These are phyloP conservation scores for Erodium trifolium DNA, from an alignment of 441 rosid genomes.

Conservation along the genomic window DNA sequence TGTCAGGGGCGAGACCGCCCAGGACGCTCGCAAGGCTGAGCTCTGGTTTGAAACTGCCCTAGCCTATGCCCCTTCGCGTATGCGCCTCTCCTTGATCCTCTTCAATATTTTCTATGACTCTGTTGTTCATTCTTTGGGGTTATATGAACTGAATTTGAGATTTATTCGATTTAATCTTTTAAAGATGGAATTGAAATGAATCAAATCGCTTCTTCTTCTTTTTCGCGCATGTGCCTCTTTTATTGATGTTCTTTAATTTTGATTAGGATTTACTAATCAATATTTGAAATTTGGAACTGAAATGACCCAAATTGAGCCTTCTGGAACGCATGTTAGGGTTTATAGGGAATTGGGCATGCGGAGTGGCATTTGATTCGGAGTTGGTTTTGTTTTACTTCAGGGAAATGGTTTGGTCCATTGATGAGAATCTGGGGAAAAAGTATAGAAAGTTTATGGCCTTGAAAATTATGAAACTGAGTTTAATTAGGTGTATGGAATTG, in stretches of 20 bases:
- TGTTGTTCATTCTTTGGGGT: neutral
- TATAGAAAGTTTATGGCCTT: neutral
- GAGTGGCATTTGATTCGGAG: no score
- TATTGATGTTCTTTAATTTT: neutral
- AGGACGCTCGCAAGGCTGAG: constrained; percentile 57
- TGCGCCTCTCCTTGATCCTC: constrained; percentile 19
- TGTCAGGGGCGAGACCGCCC: constrained; percentile 54
- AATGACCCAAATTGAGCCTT: no score
- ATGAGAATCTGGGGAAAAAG: neutral
- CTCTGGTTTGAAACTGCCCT: constrained; percentile 74
- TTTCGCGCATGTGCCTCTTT: neutral
- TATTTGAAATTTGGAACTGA: no score
- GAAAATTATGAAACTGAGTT: neutral
- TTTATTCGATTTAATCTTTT: neutral
- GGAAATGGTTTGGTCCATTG: neutral
- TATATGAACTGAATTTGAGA: neutral
- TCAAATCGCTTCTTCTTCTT: neutral
- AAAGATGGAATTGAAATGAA: neutral
- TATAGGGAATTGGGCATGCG: neutral
- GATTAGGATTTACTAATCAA: neutral
- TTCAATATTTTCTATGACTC: neutral
- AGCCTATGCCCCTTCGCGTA: constrained; percentile 88
- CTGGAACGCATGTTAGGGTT: neutral
- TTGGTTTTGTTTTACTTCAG: no score
- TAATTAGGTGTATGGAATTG: neutral